Evolutionary conservation across 2,329 filamentous ascomycete species (phyloP).

Genomic region (Dactylellina haptotyla): DNA sequence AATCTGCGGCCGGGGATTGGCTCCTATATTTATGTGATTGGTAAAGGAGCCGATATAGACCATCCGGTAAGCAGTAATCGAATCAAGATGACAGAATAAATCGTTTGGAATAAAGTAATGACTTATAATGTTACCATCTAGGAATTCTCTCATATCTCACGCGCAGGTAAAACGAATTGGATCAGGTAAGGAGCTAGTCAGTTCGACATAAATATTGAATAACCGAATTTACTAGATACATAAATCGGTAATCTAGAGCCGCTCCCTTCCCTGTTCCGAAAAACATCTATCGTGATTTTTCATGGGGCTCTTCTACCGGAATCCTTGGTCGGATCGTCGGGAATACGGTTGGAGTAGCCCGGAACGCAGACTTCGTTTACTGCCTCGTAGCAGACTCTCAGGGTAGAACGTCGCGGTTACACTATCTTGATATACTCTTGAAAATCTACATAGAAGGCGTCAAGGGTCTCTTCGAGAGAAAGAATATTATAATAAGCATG

Average conservation of each 20-base stretch:
- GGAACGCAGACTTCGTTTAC: not conserved
- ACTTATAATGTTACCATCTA: not conserved
- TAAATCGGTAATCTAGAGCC: not conserved
- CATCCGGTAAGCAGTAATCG: conserved; percentile 19
- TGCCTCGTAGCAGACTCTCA: not conserved
- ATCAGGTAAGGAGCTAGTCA: not conserved
- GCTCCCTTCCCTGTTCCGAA: not conserved
- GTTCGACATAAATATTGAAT: not conserved
- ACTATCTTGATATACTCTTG: not conserved
- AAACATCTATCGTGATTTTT: not conserved
- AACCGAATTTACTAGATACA: not conserved
- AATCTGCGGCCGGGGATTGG: not conserved
- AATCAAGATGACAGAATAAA: not conserved
- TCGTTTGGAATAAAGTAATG: not conserved
- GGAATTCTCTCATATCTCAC: conserved; percentile 7
- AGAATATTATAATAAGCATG: conserved; percentile 14
- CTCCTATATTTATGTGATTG: conserved; percentile 12
- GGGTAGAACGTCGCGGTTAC: not conserved
- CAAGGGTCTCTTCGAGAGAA: not conserved
- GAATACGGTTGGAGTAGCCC: not conserved
- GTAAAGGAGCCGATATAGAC: conserved; percentile 21
- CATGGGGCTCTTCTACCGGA: not conserved
- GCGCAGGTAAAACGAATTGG: conserved; percentile 7
- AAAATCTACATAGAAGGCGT: not conserved
- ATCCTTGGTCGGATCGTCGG: not conserved